A percentile compares a stretch with the other conserved stretches of the same genome.
These are phyloP conservation scores for Zizania latifolia DNA, from an alignment of 176 grass and related monocot species.

Conservation along the genomic window DNA sequence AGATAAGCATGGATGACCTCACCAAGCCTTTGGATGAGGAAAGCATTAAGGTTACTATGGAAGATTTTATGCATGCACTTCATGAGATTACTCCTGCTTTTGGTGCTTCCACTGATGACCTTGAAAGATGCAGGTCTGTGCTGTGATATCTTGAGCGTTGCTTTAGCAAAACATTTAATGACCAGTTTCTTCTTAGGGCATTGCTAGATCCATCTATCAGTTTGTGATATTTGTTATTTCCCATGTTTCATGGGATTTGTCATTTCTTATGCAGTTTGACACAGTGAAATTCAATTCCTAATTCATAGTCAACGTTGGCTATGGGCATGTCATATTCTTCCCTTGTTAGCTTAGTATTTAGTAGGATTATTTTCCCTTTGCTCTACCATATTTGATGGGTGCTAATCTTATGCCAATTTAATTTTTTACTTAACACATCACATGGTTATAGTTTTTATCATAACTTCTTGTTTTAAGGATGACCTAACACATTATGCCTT, in stretches of 20 bases:
- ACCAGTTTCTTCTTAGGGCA: constrained; percentile 13
- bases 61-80: constrained; percentile 90
- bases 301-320: not conserved
- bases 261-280: not conserved
- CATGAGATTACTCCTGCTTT: constrained; percentile 90
- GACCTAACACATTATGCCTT: not conserved
- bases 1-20: constrained; percentile 92
- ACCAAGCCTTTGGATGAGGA: constrained; percentile 86
- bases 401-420: not conserved
- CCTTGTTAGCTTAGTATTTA: not conserved
- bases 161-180: constrained; percentile 4
- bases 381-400: not conserved
- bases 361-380: not conserved
- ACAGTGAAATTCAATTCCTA: not conserved
- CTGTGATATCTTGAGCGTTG: constrained; percentile 10
- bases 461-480: not conserved
- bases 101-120: constrained; percentile 87
- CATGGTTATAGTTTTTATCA: not conserved
- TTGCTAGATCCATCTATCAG: not conserved
- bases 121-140: constrained; percentile 93
- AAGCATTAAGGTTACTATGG: constrained; percentile 97
- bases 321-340: not conserved
- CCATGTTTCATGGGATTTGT: not conserved
- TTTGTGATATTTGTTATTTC: not conserved
- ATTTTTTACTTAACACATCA: not conserved